Evolutionary conservation across 306 rosid species (phyloP), one percentile per base, ranked within the genome.

Genomic region (Prunus fruticosa): DNA sequence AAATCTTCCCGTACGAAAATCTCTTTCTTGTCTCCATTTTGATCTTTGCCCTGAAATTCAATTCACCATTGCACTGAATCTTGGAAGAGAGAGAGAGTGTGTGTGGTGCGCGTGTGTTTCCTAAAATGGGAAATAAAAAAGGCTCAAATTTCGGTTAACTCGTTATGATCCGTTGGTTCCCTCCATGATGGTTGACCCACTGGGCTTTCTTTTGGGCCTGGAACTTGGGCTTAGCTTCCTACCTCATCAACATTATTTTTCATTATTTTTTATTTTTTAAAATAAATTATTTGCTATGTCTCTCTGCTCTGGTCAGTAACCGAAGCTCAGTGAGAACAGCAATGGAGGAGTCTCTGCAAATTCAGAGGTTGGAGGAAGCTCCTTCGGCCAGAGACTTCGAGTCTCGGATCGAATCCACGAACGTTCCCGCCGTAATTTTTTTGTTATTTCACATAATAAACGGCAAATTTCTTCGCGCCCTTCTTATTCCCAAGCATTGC

Each of bases 291-390:
- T 52, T 52, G 3, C 63, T 5, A 12, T 23, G 3, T 1, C 16
- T 23, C 32, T 25, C 38, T 12, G 64, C 64, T 25, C 5, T 60
- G 64, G 32, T 60, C 9, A 7, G 38, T 25, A 12, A 16, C 3
- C 5, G n/a, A 23, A 11, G 19, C 22, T 52, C 16, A 47, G 11
- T 11, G 34, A 51, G 18, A 12, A n/a, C 51, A 52, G 46, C 51
- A 30, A 82, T 81, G 96, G 93, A 88, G 38, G 82, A 78, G 11
- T 53, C 81, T 62, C 81, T 87, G 61, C 68, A 51, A 76, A 70
- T 93, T 74, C 89, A 52, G 66, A 86, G 83, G 22, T 78, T 79
- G 81, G 87, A 96, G 66, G 68, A 81, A 52, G 83, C 84, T 81
- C 90, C 83, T 20, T 79, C 90, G 18, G 78, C 87, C 34, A 34